Evolutionary conservation across 2,329 filamentous ascomycete species (phyloP).

Genomic region (Colletotrichum sp.): DNA sequence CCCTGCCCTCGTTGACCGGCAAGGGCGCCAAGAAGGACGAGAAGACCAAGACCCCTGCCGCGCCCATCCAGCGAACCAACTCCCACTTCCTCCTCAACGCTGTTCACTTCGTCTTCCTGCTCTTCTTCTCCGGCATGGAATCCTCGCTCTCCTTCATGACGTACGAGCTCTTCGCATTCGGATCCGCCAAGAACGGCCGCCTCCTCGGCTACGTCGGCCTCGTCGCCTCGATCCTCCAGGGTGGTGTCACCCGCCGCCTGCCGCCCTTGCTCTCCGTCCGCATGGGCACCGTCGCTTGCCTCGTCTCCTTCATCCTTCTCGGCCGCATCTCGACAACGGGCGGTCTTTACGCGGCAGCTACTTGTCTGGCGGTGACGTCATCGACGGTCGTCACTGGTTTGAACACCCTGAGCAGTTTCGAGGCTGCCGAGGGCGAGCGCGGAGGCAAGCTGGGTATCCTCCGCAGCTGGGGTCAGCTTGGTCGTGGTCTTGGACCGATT

Average conservation of each 20-base stretch:
- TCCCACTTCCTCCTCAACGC: slow-evolving; percentile 82
- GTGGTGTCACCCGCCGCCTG: slow-evolving; percentile 85
- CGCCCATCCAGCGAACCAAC: slow-evolving; percentile 68
- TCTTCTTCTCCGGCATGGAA: slow-evolving; percentile 98
- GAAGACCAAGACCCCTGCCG: slow-evolving; percentile 24
- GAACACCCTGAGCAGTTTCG: slow-evolving; percentile 90
- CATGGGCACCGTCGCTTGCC: slow-evolving; percentile 78
- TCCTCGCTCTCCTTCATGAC: slow-evolving; percentile 98
- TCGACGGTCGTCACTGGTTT: slow-evolving; percentile 94
- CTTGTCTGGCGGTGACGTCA: slow-evolving; percentile 85
- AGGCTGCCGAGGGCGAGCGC: slow-evolving; percentile 79
- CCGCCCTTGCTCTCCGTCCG: slow-evolving; percentile 82
- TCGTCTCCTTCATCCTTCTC: slow-evolving; percentile 81
- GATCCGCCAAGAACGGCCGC: slow-evolving; percentile 79
- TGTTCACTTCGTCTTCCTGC: slow-evolving; percentile 87
- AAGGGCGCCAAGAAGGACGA: slow-evolving; percentile 22
- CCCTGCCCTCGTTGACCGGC: slow-evolving; percentile 66
- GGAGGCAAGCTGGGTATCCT: slow-evolving; percentile 87
- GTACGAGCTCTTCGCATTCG: slow-evolving; percentile 88
- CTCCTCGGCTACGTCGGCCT: slow-evolving; percentile 92
- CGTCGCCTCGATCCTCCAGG: slow-evolving; percentile 90
- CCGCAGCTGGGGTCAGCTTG: slow-evolving; percentile 83
- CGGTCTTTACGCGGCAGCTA: slow-evolving; percentile 81
- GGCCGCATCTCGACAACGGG: slow-evolving; percentile 70
- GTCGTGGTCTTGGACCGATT: slow-evolving; percentile 84